phyloP scores from a whole-genome alignment of 164 flowering plant species.

The Saururus chinensis region DNA sequence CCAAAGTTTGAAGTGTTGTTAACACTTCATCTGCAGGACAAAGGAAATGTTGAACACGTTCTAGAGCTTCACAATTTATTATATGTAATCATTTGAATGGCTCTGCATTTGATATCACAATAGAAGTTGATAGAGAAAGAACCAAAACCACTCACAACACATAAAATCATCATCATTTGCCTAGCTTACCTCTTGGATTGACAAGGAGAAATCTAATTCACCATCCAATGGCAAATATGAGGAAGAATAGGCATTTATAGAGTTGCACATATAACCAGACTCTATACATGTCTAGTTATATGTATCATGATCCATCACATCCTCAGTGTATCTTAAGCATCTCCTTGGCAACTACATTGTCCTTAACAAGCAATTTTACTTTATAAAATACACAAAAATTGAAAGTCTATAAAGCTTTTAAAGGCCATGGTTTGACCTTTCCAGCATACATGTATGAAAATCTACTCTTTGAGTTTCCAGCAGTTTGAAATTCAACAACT shows the following conservation, averaged over 20 bases:
- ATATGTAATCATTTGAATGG: too few species aligned
- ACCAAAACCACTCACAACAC: not conserved
- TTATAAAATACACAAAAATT: not conserved
- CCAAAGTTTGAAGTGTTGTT: conserved; percentile 95
- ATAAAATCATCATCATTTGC: too few species aligned
- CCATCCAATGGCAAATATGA: too few species aligned
- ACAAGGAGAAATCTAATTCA: too few species aligned
- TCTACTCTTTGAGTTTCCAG: conserved; percentile 46
- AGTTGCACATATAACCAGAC: too few species aligned
- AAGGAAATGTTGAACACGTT: not conserved
- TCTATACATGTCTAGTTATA: too few species aligned
- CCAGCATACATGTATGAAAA: conserved; percentile 41
- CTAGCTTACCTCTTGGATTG: too few species aligned
- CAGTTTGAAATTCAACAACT: conserved; percentile 60
- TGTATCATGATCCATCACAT: too few species aligned
- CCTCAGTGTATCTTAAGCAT: not conserved
- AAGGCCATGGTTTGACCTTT: not conserved
- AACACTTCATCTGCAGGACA: conserved; percentile 66
- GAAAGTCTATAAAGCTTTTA: not conserved
- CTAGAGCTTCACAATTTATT: too few species aligned
- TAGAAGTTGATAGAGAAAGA: conserved; percentile 40
- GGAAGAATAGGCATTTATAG: too few species aligned
- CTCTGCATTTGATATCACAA: conserved; percentile 90
- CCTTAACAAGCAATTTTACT: not conserved
- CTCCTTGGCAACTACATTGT: not conserved